Evolutionary conservation across 345 rosid species (phyloP), one percentile per base, ranked within the genome.

Genomic region (Erodium maritimum): DNA sequence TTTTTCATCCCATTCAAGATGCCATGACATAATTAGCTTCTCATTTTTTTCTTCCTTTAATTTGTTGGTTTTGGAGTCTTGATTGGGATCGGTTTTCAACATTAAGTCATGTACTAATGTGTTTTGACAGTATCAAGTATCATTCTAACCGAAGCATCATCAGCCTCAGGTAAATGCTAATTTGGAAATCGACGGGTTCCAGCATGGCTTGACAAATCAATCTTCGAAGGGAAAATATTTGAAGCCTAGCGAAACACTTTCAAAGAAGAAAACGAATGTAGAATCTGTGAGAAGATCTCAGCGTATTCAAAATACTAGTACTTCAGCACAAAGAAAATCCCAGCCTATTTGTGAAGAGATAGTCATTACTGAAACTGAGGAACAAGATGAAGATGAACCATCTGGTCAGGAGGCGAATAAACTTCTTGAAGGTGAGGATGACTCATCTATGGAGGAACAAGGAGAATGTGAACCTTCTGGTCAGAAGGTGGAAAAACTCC

Each of bases 381-480:
- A n/a, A n/a, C n/a, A n/a, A n/a, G n/a, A n/a, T n/a, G 54, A 71
- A 20, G 78, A 69, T 64, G 76, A 67, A 29, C 77, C 62, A 12
- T 63, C 46, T 0, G 55, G 56, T n/a, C n/a, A n/a, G n/a, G n/a
- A n/a, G n/a, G n/a, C n/a, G n/a, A n/a, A n/a, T n/a, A n/a, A n/a
- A n/a, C 33, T 25, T 25, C 3, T 25, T 7, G 33, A 25, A 25
- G 7, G 7, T 25, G 33, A 25, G 33, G 33, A 25, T 25, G 33
- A 25, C 33, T 7, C 3, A 3, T 2, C 33, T 7, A 25, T 25
- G 33, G 85, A 80, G 50, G 33, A 25, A 7, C 33, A 25, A 25
- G 33, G 7, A 3, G 52, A 70, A 21, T 77, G 68, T 65, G 76
- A 67, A 23, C 77, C 63, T 9, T 64, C 48, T 19, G 16, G 60